Evolutionary conservation across 768 basidiomycete genomes (phyloP).

Genomic region (Tremella yokohamensis): DNA sequence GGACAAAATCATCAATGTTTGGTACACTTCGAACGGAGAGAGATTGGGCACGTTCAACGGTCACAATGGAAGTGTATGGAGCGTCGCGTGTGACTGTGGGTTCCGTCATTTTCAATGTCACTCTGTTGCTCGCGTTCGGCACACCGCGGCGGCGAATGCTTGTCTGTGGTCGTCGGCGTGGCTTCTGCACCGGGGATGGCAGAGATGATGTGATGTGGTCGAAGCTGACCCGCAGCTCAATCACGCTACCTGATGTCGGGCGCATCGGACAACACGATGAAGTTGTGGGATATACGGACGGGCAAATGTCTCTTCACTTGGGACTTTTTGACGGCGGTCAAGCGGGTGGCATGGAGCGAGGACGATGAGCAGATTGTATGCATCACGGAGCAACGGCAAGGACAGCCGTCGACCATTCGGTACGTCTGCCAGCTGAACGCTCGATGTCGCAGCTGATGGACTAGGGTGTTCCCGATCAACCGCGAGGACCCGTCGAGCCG

Average conservation of each 20-base stretch:
- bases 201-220: no score
- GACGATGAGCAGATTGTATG: conserved; percentile 67
- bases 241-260: conserved; percentile 84
- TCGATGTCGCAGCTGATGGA: conserved; percentile 5
- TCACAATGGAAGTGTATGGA: conserved; percentile 95
- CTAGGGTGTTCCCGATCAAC: conserved; percentile 77
- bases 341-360: conserved; percentile 78
- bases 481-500: conserved; percentile 76
- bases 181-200: no score
- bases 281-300: conserved; percentile 80
- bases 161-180: no score
- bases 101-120: conserved; percentile 21
- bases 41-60: conserved; percentile 93
- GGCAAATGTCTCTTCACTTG: conserved; percentile 91
- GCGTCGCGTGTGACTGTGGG: conserved; percentile 91
- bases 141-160: no score
- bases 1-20: conserved; percentile 90
- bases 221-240: conserved; percentile 60
- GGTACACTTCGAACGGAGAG: conserved; percentile 97
- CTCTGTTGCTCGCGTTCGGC: no score
- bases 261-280: conserved; percentile 87
- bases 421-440: conserved; percentile 7
- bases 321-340: conserved; percentile 98
- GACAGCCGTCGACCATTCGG: conserved; percentile 77
- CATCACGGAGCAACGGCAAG: conserved; percentile 97